Base-by-base conservation (phyloP, 106 monocot species). In the Iris macrosiphon region DNA sequence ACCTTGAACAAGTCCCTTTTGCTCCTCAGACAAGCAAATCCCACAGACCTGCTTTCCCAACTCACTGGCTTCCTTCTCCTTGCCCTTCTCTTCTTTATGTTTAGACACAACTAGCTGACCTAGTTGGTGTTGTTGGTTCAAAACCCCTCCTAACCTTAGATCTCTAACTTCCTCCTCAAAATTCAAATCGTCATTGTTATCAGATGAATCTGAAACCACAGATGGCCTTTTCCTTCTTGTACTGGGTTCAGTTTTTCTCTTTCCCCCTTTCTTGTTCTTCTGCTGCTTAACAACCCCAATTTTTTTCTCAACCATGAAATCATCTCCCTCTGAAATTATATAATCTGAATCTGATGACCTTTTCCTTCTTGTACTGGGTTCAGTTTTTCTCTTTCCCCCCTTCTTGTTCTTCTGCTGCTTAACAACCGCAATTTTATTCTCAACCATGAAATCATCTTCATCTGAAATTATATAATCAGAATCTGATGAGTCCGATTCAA, bases 11-110 rank as follows among this genome's bases (percentile, higher is more conserved):
- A 78, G 63, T 4, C 63, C 57, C 49, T 64, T 92, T 37, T 71
- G 75, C 41, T 92, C 91, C 39, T 92, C 82, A 6, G 85, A 82
- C 59, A 92, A 67, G 52, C 85, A 92, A 45, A 92, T 86, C 45
- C 91, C 91, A 49, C 91, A 92, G 3, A 79, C 24, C 40, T 66
- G 78, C 57, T 73, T 79, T 0, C 62, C 79, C n/a, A 38, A 60
- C 40, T 73, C 75, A 25, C 65, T 66, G 15, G 24, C 55, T 61
- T 74, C 59, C 47, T 64, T 74, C 71, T 74, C 76, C 55, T 74
- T 78, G 8, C 65, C 77, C 61, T 78, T 81, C 45, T 56, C 66
- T 33, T 66, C 63, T 18, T 13, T 31, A 55, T 59, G 60, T 44
- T 38, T 58, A 41, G 5, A 28, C 18, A n/a, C 49, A 51, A 23